A percentile compares a stretch with the other conserved stretches of the same genome.
Conservation (phyloP, 768 basidiomycete genomes). For the Russula abietina region DNA sequence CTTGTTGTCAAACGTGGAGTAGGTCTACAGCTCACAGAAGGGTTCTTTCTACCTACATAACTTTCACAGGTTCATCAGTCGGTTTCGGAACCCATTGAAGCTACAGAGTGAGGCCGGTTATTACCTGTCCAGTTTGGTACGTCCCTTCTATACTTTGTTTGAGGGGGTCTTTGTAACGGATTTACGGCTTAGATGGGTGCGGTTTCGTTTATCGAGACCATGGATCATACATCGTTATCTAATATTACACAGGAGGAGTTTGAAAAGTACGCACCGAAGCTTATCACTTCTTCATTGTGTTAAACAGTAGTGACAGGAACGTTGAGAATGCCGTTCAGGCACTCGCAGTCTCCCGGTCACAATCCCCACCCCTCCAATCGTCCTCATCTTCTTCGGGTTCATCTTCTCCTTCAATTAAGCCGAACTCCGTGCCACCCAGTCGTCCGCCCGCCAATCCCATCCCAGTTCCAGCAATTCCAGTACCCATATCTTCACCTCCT, state of each 20-base stretch:
- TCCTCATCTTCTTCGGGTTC: slow-evolving; percentile 28
- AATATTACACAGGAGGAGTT: slow-evolving; percentile 92
- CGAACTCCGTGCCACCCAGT: slow-evolving; percentile 1
- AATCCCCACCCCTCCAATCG: slow-evolving; percentile 31
- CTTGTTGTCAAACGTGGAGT: slow-evolving; percentile 94
- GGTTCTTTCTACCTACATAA: slow-evolving; percentile 1
- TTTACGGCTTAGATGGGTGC: slow-evolving; percentile 71
- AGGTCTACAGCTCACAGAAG: slow-evolving; percentile 28
- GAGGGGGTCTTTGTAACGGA: no score
- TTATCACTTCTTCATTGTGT: background rate
- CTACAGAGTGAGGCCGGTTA: slow-evolving; percentile 95
- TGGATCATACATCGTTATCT: slow-evolving; percentile 94
- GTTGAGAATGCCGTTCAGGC: slow-evolving; percentile 56
- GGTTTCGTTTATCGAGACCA: slow-evolving; percentile 94
- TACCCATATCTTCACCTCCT: slow-evolving; percentile 1
- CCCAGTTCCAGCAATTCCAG: slow-evolving; percentile 23
- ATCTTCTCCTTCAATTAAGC: slow-evolving; percentile 31
- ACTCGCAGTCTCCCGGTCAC: slow-evolving; percentile 36
- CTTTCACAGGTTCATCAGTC: slow-evolving; percentile 75
- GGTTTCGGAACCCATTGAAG: slow-evolving; percentile 85
- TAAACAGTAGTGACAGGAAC: slow-evolving; percentile 34
- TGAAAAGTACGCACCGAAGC: slow-evolving; percentile 48
- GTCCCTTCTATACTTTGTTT: slow-evolving; percentile 27
- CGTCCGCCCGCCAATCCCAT: slow-evolving; percentile 22
- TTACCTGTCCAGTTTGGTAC: slow-evolving; percentile 89